These are phyloP conservation scores for Ophiostoma tasmaniense DNA, from an alignment of 2,329 filamentous ascomycete genomes.

Conservation along the genomic window DNA sequence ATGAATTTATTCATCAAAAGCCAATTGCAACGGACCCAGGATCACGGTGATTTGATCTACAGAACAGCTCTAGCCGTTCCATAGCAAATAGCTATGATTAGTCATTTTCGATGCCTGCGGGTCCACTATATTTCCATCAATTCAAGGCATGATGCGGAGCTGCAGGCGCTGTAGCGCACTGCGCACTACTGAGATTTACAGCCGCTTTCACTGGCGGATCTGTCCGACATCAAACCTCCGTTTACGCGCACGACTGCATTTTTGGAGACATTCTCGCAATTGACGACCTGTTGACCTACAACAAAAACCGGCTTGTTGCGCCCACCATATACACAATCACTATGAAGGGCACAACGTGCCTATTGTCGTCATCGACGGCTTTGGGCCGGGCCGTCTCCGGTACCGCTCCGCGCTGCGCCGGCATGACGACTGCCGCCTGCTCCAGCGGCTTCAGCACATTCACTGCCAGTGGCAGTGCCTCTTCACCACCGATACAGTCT, in stretches of 20 bases:
- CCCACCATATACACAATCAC: neutral
- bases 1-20: too few species aligned
- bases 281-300: neutral
- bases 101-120: neutral
- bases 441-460: neutral
- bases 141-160: neutral
- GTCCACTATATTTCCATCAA: neutral
- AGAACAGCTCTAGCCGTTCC: neutral
- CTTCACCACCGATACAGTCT: neutral
- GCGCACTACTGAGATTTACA: neutral
- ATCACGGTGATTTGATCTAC: neutral
- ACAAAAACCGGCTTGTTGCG: neutral
- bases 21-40: too few species aligned
- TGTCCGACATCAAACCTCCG: neutral
- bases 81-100: neutral
- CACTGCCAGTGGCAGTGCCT: neutral
- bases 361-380: conserved; percentile 38
- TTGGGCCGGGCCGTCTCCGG: conserved; percentile 37
- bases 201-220: neutral
- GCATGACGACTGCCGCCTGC: neutral
- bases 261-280: neutral
- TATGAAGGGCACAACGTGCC: conserved; percentile 34
- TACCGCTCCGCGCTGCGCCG: neutral
- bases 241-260: neutral
- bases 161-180: neutral